Base-by-base conservation (phyloP, 139 green algal species). In the Tetratostichococcus sp. region DNA sequence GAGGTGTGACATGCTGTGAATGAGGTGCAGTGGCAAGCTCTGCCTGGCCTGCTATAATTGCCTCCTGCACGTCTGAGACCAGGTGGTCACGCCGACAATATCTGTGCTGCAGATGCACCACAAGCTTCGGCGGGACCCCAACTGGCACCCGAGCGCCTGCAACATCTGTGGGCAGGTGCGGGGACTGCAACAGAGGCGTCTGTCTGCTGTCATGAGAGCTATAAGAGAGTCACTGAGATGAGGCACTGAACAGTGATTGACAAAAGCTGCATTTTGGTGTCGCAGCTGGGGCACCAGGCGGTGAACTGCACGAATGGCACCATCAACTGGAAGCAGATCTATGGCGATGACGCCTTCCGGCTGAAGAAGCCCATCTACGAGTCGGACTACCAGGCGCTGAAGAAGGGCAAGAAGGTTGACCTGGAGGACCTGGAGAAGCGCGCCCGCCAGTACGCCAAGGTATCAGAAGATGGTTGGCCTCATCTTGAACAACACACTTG, bases 21-120 rank as follows among this genome's bases (percentile, higher is more conserved):
- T n/a, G n/a, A n/a, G n/a, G n/a, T n/a, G n/a, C n/a, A n/a, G n/a
- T n/a, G n/a, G n/a, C n/a, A n/a, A n/a, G n/a, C n/a, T n/a, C n/a
- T n/a, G n/a, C n/a, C n/a, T n/a, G n/a, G n/a, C n/a, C n/a, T n/a
- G n/a, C n/a, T n/a, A n/a, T n/a, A n/a, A n/a, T n/a, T n/a, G n/a
- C n/a, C n/a, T n/a, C n/a, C n/a, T n/a, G n/a, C n/a, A n/a, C n/a
- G n/a, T n/a, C n/a, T n/a, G n/a, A n/a, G n/a, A n/a, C n/a, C n/a
- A n/a, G n/a, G n/a, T n/a, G n/a, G n/a, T n/a, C n/a, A n/a, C n/a
- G n/a, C n/a, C n/a, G n/a, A n/a, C n/a, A n/a, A n/a, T n/a, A n/a
- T n/a, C n/a, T n/a, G n/a, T n/a, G n/a, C 96, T 97, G 91, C 91
- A 97, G 71, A 81, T 94, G 70, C 92, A 97, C 69, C 92, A 97